Base-by-base conservation (phyloP, 2,329 filamentous ascomycete species). In the Polychaeton citri region DNA sequence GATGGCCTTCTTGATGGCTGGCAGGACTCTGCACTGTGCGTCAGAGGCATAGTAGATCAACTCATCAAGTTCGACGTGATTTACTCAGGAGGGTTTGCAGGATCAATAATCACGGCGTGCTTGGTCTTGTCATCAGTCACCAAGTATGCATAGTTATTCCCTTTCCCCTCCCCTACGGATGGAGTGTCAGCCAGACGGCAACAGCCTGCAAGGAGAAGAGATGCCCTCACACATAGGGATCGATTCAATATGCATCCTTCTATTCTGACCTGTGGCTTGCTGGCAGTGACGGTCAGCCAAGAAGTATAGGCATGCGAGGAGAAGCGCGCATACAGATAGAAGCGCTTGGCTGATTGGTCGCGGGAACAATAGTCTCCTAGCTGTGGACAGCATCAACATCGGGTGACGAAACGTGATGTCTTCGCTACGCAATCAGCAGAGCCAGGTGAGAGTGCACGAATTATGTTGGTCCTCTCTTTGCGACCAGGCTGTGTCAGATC, bases 101-200 rank as follows among this genome's bases (percentile, higher is more conserved):
- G 83, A 56, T 90, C 83, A 47, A 90, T 77, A 47, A 90, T 79
- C 19, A 66, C 64, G 21, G 63, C 59, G 39, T 68, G 63, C 41
- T 63, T 66, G 15, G 62, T 62, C 50, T 65, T 64, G 41, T 66
- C 63, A 40, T 68, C 65, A 19, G 60, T 63, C 4, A 69, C 63
- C 24, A 69, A 57, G 56, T 90, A 90, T 51, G 83, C 81, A 61
- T 88, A 90, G 65, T 90, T 90, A 62, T 90, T 79, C 53, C 76
- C 71, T 52, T 61, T 77, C 36, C 81, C 82, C 64, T 74, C 76
- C 81, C 81, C 81, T 87, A 33, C 2, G 9, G 17, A 34, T 19
- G 18, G 21, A 13, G 49, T 39, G 45, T 38, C 26, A 33, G 24
- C 12, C 4, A 5, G 24, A 15, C 15, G 24, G 12, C 26, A 18